A percentile compares a stretch with the other conserved stretches of the same genome.
phyloP scores from a whole-genome alignment of 2,329 filamentous ascomycete species.

The Fusarium liriodendri region DNA sequence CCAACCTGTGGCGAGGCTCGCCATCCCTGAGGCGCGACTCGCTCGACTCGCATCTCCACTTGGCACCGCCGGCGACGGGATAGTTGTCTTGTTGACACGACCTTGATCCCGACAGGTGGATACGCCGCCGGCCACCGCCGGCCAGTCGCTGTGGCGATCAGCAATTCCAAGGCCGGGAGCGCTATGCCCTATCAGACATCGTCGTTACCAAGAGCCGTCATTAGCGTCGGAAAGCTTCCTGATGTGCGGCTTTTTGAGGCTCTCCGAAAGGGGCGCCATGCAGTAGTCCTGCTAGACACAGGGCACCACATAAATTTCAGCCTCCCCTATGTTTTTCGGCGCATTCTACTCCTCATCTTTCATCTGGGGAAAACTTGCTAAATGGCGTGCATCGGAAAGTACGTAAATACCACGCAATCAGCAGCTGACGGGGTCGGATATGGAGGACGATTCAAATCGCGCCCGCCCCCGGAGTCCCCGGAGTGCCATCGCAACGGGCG shows the following conservation, averaged over 20 bases:
- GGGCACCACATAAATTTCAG: not conserved
- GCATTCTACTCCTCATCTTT: not conserved
- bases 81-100: not conserved
- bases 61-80: not conserved
- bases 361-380: not conserved
- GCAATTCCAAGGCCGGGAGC: not conserved
- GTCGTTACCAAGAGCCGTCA: not conserved
- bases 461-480: not conserved
- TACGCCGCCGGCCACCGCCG: not conserved
- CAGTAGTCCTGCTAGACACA: not conserved
- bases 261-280: not conserved
- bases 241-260: not conserved
- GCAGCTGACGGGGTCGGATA: not conserved
- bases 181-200: not conserved
- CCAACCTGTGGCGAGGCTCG: not conserved
- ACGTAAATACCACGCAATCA: not conserved
- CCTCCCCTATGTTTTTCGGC: not conserved
- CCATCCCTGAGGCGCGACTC: not conserved
- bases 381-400: not conserved
- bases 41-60: not conserved
- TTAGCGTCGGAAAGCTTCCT: not conserved
- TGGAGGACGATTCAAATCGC: not conserved
- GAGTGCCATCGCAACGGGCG: not conserved
- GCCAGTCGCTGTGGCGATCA: not conserved
- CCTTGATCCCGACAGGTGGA: not conserved